Base-by-base conservation (phyloP, 768 basidiomycete genomes). In the Serendipita sp. region DNA sequence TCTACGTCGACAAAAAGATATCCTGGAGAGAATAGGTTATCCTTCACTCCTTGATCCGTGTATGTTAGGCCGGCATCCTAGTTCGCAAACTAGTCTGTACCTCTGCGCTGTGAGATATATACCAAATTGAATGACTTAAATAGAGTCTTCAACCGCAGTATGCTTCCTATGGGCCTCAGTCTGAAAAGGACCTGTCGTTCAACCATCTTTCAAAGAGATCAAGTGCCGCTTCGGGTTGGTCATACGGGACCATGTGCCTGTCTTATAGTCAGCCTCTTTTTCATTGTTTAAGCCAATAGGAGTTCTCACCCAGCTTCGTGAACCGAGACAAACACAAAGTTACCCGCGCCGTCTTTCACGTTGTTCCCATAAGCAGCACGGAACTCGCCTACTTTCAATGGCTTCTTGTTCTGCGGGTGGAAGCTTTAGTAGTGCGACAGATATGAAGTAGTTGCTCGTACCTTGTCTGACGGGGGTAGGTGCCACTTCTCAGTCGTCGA, bases 221-320 rank as follows among this genome's bases (percentile, higher is more conserved):
- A 72, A 92, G 75, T 51, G 92, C 83, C 45, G 85, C 92, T 70
- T 89, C 88, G 1, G 92, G 88, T 71, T 94, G 91, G 74, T 97
- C 91, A 70, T 80, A 85, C 3, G 92, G 92, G 5, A 90, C 90
- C 91, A 92, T 88, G 72, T 92, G 89, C 41, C 89, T 89, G 69
- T 3, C 66, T 18, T 5, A 51, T 32, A 18, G n/a, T 51, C n/a
- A 51, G 48, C 30, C 7, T 51, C 41, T 13, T 41, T 51, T n/a
- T 51, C 8, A 1, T 30, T 24, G 16, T 2, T 32, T 41, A 46
- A 45, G 24, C 28, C n/a, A 16, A 41, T 7, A 18, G 13, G 47
- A 65, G 34, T 5, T 74, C 85, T 68, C 74, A 92, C 80, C 93
- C 93, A 34, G 92, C 89, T 69, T 88, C 85, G 69, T 81, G 76